phyloP scores from a whole-genome alignment of 1,139 yeast species.

The Yamadazyma atmosphaerica region DNA sequence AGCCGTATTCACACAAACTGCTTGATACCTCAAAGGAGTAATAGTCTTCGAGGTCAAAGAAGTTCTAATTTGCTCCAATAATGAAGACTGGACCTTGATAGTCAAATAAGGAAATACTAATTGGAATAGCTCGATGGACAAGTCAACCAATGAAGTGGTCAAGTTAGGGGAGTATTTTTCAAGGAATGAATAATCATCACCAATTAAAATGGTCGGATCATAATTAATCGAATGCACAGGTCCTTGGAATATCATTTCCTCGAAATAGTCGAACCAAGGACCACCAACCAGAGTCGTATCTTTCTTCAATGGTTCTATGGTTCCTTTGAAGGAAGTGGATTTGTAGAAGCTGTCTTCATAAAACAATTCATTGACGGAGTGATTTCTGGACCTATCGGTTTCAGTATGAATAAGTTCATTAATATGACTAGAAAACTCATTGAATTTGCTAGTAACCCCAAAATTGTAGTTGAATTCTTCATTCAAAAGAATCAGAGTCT shows the following conservation, averaged over 20 bases:
- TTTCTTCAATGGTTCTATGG: constrained; percentile 9
- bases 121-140: constrained; percentile 76
- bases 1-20: constrained; percentile 61
- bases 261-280: constrained; percentile 38
- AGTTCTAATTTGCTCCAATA: constrained; percentile 74
- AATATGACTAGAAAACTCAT: constrained; percentile 19
- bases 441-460: constrained; percentile 42
- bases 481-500: constrained; percentile 22
- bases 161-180: constrained; percentile 31
- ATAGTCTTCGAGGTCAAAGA: constrained; percentile 35
- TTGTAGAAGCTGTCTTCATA: constrained; percentile 19
- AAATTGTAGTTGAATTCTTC: constrained; percentile 40
- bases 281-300: neutral
- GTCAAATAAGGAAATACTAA: constrained; percentile 71
- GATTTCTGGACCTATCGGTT: constrained; percentile 5
- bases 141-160: constrained; percentile 64
- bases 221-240: constrained; percentile 30
- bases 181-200: constrained; percentile 26
- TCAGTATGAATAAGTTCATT: constrained; percentile 23
- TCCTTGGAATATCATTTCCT: constrained; percentile 23
- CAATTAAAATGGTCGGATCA: constrained; percentile 35
- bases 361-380: constrained; percentile 11
- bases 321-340: constrained; percentile 4
- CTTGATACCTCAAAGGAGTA: constrained; percentile 41
- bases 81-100: constrained; percentile 80